Evolutionary conservation across 345 rosid species (phyloP).

Genomic region (Eucalyptus curtisii): DNA sequence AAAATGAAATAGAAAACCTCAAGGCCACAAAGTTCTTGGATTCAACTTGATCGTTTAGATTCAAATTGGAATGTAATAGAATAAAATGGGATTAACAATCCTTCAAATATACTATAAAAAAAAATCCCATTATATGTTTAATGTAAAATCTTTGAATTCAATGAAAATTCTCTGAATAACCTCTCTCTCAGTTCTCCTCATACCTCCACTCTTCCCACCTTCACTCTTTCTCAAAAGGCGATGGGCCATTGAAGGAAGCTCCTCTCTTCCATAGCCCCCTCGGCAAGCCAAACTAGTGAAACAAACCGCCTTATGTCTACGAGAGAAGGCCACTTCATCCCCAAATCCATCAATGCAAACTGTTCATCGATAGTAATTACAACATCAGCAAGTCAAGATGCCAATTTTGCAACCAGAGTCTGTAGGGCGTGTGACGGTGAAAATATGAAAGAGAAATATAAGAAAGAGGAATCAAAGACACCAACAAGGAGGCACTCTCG

Average conservation of each 20-base stretch:
- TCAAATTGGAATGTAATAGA: no score
- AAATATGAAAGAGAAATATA: not conserved
- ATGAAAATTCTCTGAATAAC: not conserved
- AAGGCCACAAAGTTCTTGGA: not conserved
- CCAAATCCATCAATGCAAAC: not conserved
- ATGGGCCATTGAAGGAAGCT: not conserved
- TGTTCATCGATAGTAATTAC: not conserved
- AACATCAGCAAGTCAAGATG: not conserved
- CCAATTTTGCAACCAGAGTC: not conserved
- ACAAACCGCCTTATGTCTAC: not conserved
- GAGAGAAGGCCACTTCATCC: not conserved
- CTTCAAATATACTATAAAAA: no score
- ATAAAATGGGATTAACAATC: not conserved
- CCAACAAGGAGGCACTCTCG: not conserved
- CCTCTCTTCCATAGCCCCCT: not conserved
- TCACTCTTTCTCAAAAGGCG: not conserved
- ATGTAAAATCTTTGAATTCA: no score
- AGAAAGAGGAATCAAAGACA: not conserved
- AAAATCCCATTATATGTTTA: not conserved
- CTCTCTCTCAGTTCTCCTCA: not conserved
- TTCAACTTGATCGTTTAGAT: rapidly evolving
- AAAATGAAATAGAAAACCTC: not conserved
- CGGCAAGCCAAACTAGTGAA: rapidly evolving
- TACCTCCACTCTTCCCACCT: not conserved
- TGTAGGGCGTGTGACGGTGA: not conserved